These are phyloP conservation scores for Blastobotrys raffinosifermentans DNA, from an alignment of 1,139 yeast genomes.

Conservation along the genomic window DNA sequence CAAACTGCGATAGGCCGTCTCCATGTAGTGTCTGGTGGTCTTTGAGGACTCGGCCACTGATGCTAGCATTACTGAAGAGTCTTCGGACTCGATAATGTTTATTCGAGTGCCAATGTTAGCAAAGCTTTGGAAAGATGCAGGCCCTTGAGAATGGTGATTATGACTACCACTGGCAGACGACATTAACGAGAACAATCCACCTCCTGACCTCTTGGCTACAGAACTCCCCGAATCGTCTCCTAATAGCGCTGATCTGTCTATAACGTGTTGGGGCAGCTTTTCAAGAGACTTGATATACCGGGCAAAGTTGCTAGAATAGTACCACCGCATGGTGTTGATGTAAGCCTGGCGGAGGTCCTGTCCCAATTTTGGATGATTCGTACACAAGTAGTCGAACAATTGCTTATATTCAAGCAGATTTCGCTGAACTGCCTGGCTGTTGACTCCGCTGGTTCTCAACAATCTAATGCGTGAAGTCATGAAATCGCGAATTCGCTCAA, in stretches of 20 bases:
- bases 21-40: slow-evolving; percentile 51
- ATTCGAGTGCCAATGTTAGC: slow-evolving; percentile 53
- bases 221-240: slow-evolving; percentile 31
- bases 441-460: slow-evolving; percentile 47
- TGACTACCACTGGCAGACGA: slow-evolving; percentile 8
- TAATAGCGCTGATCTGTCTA: slow-evolving; percentile 49
- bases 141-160: slow-evolving; percentile 13
- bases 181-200: slow-evolving; percentile 9
- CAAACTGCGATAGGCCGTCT: slow-evolving; percentile 67
- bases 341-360: slow-evolving; percentile 76
- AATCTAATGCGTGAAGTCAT: slow-evolving; percentile 58
- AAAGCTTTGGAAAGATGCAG: slow-evolving; percentile 39
- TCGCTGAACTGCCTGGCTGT: slow-evolving; percentile 70
- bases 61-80: slow-evolving; percentile 57
- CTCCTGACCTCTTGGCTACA: slow-evolving; percentile 8
- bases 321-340: slow-evolving; percentile 87
- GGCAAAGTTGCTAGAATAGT: slow-evolving; percentile 71
- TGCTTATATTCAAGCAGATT: slow-evolving; percentile 57
- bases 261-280: slow-evolving; percentile 47
- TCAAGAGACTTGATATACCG: slow-evolving; percentile 75
- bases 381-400: slow-evolving; percentile 49
- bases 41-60: slow-evolving; percentile 80
- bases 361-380: slow-evolving; percentile 59
- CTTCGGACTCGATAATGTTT: slow-evolving; percentile 47
- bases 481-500: slow-evolving; percentile 72